Conservation (phyloP, 2,329 filamentous ascomycete species). For the Lecanosticta acicola region DNA sequence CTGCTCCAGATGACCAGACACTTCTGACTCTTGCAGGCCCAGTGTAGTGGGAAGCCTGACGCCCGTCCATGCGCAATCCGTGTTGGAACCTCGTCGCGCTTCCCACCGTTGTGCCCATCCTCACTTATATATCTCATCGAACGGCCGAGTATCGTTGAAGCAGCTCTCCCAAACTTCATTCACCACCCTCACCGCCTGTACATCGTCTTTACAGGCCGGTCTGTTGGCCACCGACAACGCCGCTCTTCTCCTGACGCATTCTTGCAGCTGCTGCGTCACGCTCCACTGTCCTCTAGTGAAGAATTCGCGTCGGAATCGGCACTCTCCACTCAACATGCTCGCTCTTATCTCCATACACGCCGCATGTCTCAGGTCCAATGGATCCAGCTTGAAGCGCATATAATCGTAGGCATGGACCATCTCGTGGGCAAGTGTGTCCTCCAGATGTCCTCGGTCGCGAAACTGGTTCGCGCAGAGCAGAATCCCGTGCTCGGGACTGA, state of each 20-base stretch:
- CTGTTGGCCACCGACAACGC: slow-evolving; percentile 72
- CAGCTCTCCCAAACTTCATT: slow-evolving; percentile 99
- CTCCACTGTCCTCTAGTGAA: slow-evolving; percentile 80
- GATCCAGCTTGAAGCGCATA: slow-evolving; percentile 83
- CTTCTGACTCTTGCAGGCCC: no score
- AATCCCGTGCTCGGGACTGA: slow-evolving; percentile 81
- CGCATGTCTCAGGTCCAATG: slow-evolving; percentile 75
- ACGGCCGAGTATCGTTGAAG: slow-evolving; percentile 87
- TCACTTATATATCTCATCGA: slow-evolving; percentile 90
- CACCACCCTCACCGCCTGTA: slow-evolving; percentile 79
- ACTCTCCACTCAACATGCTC: slow-evolving; percentile 88
- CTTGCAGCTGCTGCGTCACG: slow-evolving; percentile 86
- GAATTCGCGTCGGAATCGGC: slow-evolving; percentile 81
- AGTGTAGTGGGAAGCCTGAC: no score
- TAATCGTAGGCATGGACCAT: slow-evolving; percentile 98
- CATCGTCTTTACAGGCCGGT: slow-evolving; percentile 76
- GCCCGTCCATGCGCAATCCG: no score
- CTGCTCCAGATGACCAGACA: no score
- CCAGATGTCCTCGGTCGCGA: slow-evolving; percentile 69
- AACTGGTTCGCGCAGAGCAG: slow-evolving; percentile 90
- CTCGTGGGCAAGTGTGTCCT: slow-evolving; percentile 93
- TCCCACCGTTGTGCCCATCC: no score
- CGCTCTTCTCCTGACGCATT: slow-evolving; percentile 79
- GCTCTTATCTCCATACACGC: slow-evolving; percentile 97
- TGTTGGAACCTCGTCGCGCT: no score